phyloP scores from a whole-genome alignment of 2,329 filamentous ascomycete genomes.

The Dactylonectria macrodidyma region DNA sequence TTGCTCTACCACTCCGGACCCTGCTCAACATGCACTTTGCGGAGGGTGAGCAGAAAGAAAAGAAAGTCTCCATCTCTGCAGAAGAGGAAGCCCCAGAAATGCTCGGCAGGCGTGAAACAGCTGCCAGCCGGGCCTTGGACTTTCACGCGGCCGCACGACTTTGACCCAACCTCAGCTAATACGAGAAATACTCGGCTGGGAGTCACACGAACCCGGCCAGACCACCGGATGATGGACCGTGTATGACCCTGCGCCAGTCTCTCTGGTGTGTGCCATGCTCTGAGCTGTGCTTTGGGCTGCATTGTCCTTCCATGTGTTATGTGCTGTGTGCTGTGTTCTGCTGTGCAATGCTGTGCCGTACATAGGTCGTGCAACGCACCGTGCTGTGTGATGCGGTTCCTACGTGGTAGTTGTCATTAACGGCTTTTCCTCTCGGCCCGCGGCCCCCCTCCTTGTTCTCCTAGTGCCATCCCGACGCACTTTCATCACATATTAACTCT shows the following conservation, averaged over 20 bases:
- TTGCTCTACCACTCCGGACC: conserved; percentile 28
- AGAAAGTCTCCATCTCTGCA: conserved; percentile 8
- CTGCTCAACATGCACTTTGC: conserved; percentile 2
- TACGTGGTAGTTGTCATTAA: conserved; percentile 35
- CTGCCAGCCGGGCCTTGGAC: conserved; percentile 26
- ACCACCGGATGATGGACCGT: conserved; percentile 23
- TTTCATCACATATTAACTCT: conserved; percentile 3
- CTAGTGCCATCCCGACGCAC: conserved; percentile 14
- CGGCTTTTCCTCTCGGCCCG: conserved; percentile 29
- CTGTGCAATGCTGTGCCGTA: not conserved
- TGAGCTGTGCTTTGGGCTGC: conserved; percentile 2
- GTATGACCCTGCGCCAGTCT: not conserved
- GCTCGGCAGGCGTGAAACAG: conserved; percentile 32
- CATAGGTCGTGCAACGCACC: not conserved
- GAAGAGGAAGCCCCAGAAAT: conserved; percentile 22
- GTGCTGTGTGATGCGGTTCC: conserved; percentile 31
- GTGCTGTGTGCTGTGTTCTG: conserved; percentile 4
- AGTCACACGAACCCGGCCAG: conserved; percentile 34
- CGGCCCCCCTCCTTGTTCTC: conserved; percentile 10
- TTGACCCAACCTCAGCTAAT: conserved; percentile 36
- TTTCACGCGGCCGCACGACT: conserved; percentile 29
- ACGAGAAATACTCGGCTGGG: conserved; percentile 46
- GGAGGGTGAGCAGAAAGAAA: conserved; percentile 13
- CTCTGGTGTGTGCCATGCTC: not conserved
- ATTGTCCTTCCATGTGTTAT: conserved; percentile 3